These are phyloP conservation scores for Plenodomus tracheiphilus DNA, from an alignment of 2,329 filamentous ascomycete genomes.

Conservation along the genomic window DNA sequence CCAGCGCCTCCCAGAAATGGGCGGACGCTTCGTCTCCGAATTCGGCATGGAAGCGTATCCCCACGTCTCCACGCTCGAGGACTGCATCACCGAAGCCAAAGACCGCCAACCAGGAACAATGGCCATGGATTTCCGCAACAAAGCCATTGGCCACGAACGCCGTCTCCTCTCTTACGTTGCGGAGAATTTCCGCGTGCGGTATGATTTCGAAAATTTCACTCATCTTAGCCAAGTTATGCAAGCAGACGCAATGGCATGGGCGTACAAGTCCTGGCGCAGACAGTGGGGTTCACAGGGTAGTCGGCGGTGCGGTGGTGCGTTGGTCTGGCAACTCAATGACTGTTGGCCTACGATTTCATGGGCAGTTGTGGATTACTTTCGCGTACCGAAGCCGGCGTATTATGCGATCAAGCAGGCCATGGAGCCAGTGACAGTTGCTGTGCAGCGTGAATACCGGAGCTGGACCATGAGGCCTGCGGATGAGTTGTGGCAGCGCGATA, in stretches of 20 bases:
- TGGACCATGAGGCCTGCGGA: slow-evolving; percentile 48
- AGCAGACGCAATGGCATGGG: slow-evolving; percentile 63
- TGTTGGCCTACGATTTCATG: slow-evolving; percentile 84
- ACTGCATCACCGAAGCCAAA: slow-evolving; percentile 61
- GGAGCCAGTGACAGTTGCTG: slow-evolving; percentile 60
- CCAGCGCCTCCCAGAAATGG: slow-evolving; percentile 76
- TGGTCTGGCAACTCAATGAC: slow-evolving; percentile 86
- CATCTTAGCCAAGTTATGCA: slow-evolving; percentile 62
- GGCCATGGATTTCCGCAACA: slow-evolving; percentile 96
- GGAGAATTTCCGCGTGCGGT: slow-evolving; percentile 74
- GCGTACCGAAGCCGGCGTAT: slow-evolving; percentile 76
- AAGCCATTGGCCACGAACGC: slow-evolving; percentile 85
- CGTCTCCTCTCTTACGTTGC: slow-evolving; percentile 84
- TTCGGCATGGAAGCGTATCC: slow-evolving; percentile 96
- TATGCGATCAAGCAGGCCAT: slow-evolving; percentile 64
- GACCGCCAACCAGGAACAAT: slow-evolving; percentile 76
- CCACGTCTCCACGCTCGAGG: slow-evolving; percentile 77
- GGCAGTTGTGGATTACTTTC: slow-evolving; percentile 76
- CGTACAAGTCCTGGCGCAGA: slow-evolving; percentile 68
- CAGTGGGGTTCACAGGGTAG: slow-evolving; percentile 69
- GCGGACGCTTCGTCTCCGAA: slow-evolving; percentile 90
- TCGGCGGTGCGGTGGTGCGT: slow-evolving; percentile 71
- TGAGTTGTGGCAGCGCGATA: slow-evolving; percentile 33
- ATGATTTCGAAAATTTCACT: slow-evolving; percentile 56
- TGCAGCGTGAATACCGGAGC: slow-evolving; percentile 57